A percentile compares a stretch with the other conserved stretches of the same genome.
Evolutionary conservation across 2,329 filamentous ascomycete species (phyloP).

Genomic region (Penicillium sp.): DNA sequence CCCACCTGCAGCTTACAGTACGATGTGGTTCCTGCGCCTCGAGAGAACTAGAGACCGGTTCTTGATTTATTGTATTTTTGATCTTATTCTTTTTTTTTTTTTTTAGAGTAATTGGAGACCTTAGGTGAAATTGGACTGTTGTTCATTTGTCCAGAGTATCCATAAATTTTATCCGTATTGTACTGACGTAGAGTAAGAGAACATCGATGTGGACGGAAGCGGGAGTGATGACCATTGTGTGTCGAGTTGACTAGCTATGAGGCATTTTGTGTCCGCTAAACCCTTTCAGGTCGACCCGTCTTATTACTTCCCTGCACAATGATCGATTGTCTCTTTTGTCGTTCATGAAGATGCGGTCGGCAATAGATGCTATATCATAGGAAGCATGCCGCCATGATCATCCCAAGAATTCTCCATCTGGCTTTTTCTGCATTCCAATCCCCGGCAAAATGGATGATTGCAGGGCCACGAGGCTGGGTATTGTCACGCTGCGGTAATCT

Average conservation of each 20-base stretch:
- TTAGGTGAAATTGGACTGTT: too few relatives aligned
- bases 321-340: background rate
- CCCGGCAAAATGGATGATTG: background rate
- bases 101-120: too few relatives aligned
- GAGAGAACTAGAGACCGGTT: too few relatives aligned
- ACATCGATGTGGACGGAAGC: slow-evolving; percentile 6
- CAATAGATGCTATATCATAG: background rate
- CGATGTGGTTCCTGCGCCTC: slow-evolving; percentile 16
- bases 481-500: slow-evolving; percentile 10
- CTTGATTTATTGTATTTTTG: too few relatives aligned
- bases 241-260: slow-evolving; percentile 20
- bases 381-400: background rate
- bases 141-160: too few relatives aligned
- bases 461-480: slow-evolving; percentile 9
- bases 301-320: background rate
- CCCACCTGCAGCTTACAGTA: slow-evolving; percentile 11
- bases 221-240: slow-evolving; percentile 14
- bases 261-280: slow-evolving; percentile 23
- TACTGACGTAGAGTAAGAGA: slow-evolving; percentile 3
- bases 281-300: slow-evolving; percentile 12
- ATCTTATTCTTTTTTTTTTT: too few relatives aligned
- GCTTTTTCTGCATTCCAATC: slow-evolving; percentile 1
- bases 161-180: too few relatives aligned
- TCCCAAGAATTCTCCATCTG: background rate
- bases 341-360: background rate